Base-by-base conservation (phyloP, 2,329 filamentous ascomycete species). In the Stemphylium vesicarium region DNA sequence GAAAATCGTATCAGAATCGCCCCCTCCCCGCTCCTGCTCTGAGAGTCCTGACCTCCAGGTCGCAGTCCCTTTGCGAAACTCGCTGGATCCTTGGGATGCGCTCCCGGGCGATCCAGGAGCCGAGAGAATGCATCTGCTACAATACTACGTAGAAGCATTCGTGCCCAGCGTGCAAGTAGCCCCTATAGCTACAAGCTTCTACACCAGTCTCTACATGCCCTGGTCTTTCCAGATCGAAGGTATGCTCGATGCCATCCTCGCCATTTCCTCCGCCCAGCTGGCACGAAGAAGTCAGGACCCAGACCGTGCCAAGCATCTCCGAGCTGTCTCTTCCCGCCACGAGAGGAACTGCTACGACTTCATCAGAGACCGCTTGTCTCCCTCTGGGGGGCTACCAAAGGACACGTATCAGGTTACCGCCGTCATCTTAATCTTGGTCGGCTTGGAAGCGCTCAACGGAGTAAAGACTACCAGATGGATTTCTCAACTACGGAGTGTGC, bases 131-230 rank as follows among this genome's bases (percentile, higher is more conserved):
- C 68, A 74, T 35, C 50, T 75, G 0, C 56, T 75, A 8, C 66
- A 67, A 41, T 75, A 75, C 52, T 75, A 74, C 54, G 59, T 72
- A 43, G 69, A 74, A 41, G 71, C 68, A 8, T 74, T 71, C 29
- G 70, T 75, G 24, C 72, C 71, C 38, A 74, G 72, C 52, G 67
- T 75, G 10, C 73, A 71, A 13, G 70, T 75, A 15, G 72, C 72
- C 12, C 66, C 64, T 8, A 74, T 66, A n/a, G 60, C 69, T 9
- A 68, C 68, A 2, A 73, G 70, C 50, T 75, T 74, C 52, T 75
- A 74, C 50, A 75, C 69, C 2, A 60, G 59, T 4, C 57, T 74
- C 10, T 75, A 75, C 41, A 70, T 75, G 56, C 72, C 72, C 18
- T 74, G 72, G 72, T 72, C 72, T 13, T 69, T 72, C 32, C 57